Evolutionary conservation across 768 basidiomycete species (phyloP).

Genomic region (Tricholoma bakamatsutake): DNA sequence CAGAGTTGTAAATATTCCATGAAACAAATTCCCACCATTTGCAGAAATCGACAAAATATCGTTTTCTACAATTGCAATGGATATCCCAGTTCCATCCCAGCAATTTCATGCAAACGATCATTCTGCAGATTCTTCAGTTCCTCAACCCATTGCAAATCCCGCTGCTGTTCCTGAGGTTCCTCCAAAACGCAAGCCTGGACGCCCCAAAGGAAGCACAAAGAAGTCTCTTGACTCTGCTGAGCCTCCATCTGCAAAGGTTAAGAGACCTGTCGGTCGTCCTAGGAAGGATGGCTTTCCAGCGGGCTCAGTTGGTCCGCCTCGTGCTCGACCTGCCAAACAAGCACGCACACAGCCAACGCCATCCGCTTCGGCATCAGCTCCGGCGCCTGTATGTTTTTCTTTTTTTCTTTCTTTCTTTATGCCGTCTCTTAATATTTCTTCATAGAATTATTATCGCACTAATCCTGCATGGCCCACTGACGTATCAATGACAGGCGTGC

Average conservation of each 20-base stretch:
- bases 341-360: not conserved
- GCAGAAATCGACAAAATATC: not conserved
- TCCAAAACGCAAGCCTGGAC: slow-evolving; percentile 64
- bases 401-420: not conserved
- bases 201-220: slow-evolving; percentile 78
- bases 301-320: slow-evolving; percentile 53
- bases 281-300: slow-evolving; percentile 79
- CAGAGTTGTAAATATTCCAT: not conserved
- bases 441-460: not conserved
- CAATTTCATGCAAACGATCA: not conserved
- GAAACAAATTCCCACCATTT: not conserved
- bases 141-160: not conserved
- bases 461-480: not conserved
- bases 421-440: not conserved
- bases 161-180: not conserved
- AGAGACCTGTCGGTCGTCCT: slow-evolving; percentile 76
- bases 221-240: slow-evolving; percentile 40
- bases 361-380: not conserved
- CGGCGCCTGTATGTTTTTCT: not conserved
- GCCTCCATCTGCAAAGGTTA: slow-evolving; percentile 45
- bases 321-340: slow-evolving; percentile 17
- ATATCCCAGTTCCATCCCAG: not conserved
- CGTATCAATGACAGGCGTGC: slow-evolving; percentile 1
- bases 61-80: slow-evolving; percentile 1
- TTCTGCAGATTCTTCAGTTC: not conserved